These are phyloP conservation scores for Rhizomucor miehei DNA, from an alignment of 371 early-diverging fungal species.

Conservation along the genomic window DNA sequence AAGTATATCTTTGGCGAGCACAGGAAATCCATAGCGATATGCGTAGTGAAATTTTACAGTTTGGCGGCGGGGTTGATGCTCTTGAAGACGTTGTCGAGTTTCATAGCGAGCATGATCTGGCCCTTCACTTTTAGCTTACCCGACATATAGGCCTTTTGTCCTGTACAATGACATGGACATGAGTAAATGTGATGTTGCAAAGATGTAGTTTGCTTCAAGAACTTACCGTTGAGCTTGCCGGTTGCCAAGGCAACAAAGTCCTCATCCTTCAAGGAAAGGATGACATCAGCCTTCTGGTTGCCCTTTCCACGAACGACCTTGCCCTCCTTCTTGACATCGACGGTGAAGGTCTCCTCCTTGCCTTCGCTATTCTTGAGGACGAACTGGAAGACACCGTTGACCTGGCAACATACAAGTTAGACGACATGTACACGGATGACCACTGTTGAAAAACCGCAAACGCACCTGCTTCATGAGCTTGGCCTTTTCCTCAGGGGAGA, in stretches of 20 bases:
- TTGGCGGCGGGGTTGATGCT: constrained; percentile 47
- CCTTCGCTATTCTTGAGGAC: constrained; percentile 67
- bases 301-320: constrained; percentile 64
- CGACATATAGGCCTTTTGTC: constrained; percentile 78
- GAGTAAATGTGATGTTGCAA: background rate
- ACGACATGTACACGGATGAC: too few relatives aligned
- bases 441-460: background rate
- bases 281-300: constrained; percentile 63
- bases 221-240: constrained; percentile 78
- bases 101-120: constrained; percentile 82
- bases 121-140: constrained; percentile 89
- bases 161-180: constrained; percentile 6
- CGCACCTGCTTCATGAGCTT: constrained; percentile 43
- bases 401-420: constrained; percentile 24
- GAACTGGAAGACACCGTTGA: constrained; percentile 86
- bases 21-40: too few relatives aligned
- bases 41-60: constrained; percentile 34
- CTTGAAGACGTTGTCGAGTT: constrained; percentile 70
- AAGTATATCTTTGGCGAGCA: too few relatives aligned
- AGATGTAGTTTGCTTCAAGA: background rate
- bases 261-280: constrained; percentile 61
- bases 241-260: constrained; percentile 84
- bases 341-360: constrained; percentile 70
- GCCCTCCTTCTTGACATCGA: constrained; percentile 74
- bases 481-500: constrained; percentile 31